Evolutionary conservation across 768 basidiomycete species (phyloP), one percentile per base, ranked within the genome.

Genomic region (Xerocomellus intermedius): DNA sequence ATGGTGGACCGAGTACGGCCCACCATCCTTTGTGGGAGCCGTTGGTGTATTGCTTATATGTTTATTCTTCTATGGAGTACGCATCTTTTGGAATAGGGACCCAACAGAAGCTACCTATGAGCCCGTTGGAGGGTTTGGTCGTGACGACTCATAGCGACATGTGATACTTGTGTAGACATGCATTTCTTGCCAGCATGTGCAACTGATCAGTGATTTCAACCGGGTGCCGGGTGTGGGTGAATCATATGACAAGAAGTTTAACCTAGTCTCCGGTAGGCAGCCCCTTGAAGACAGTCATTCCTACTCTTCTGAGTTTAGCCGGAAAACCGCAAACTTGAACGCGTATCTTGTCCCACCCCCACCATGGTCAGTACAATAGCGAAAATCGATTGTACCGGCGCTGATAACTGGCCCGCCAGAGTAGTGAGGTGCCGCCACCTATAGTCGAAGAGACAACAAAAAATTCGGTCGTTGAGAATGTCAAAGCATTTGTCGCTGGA

Each of bases 401-500:
- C 49, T 67, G 37, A 71, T 26, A 42, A 46, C 38, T 49, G 8
- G 36, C 19, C 39, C 9, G 8, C 28, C 50, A 70, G 70, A 70
- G 61, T 47, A 67, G 48, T 16, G 69, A 72, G 26, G 52, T n/a
- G n/a, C n/a, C n/a, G n/a, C n/a, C 59, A 50, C 58, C 59, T 33
- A 50, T 54, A 36, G 48, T 46, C 35, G 59, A 68, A 57, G 59
- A 60, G 42, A 54, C 52, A 21, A 22, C 52, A n/a, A 71, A 53
- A 47, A 70, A 30, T 22, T 63, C 74, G n/a, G 68, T 69, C 35
- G 60, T 61, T 5, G 77, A 75, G 58, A 76, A 77, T 28, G 62
- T 81, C 59, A 98, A 97, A 74, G 84, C 93, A 4, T 98, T 99
- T 75, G 78, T 96, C 50, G 84, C 94, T 32, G 97, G 97, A 61